phyloP scores from a whole-genome alignment of 2,329 filamentous ascomycete species.

The Scedosporium aurantiacum region DNA sequence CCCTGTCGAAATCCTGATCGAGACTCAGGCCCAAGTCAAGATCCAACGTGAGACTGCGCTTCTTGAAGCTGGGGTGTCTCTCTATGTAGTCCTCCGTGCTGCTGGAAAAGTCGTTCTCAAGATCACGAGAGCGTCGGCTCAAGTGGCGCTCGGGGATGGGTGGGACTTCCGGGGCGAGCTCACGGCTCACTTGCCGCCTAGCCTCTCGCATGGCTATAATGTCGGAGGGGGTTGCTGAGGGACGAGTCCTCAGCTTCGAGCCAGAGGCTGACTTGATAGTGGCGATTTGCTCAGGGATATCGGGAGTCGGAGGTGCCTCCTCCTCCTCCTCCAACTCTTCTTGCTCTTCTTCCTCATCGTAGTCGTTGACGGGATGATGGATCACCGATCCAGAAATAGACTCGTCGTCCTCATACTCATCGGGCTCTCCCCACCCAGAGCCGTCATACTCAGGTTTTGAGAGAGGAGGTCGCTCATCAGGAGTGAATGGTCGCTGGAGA shows the following conservation, averaged over 20 bases:
- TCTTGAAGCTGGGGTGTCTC: constrained; percentile 64
- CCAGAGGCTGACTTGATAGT: constrained; percentile 84
- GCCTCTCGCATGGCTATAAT: constrained; percentile 74
- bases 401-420: constrained; percentile 33
- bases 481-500: constrained; percentile 35
- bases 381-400: constrained; percentile 86
- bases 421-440: constrained; percentile 46
- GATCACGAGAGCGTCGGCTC: constrained; percentile 40
- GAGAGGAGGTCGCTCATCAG: constrained; percentile 27
- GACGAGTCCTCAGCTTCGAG: constrained; percentile 76
- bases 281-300: constrained; percentile 69
- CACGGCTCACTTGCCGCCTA: constrained; percentile 72
- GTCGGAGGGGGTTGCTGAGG: constrained; percentile 80
- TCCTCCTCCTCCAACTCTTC: constrained; percentile 25
- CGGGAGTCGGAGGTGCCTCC: constrained; percentile 41
- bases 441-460: constrained; percentile 56
- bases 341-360: constrained; percentile 20
- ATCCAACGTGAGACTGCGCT: constrained; percentile 70
- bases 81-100: constrained; percentile 34
- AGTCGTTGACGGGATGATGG: constrained; percentile 53
- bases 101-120: constrained; percentile 26
- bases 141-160: constrained; percentile 51
- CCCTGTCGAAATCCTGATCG: constrained; percentile 85
- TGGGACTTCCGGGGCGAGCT: constrained; percentile 45
- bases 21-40: constrained; percentile 78